Evolutionary conservation across 805 yeast species (phyloP).

Genomic region (Yarrowia yakushimensis): DNA sequence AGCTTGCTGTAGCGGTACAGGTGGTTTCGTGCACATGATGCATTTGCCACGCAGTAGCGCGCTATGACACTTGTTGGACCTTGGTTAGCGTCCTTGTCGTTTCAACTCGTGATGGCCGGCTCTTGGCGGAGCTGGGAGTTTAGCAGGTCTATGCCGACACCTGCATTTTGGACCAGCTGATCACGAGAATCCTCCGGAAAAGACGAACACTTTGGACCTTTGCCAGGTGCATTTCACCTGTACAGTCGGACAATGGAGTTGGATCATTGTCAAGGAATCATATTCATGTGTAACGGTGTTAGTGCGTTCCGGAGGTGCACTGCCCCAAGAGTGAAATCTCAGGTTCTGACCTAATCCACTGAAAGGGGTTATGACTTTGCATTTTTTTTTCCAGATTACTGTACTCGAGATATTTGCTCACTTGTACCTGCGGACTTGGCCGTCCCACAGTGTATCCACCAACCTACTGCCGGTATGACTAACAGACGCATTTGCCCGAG

Average conservation of each 20-base stretch:
- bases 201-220: not conserved
- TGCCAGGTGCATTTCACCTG: not conserved
- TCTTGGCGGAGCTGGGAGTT: constrained; percentile 2
- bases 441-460: not conserved
- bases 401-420: too few species aligned
- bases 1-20: not conserved
- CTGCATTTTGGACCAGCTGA: not conserved
- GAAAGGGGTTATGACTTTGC: too few species aligned
- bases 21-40: not conserved
- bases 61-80: too few species aligned
- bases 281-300: too few species aligned
- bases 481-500: not conserved
- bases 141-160: not conserved
- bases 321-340: too few species aligned
- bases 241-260: too few species aligned
- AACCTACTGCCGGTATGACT: not conserved
- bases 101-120: not conserved
- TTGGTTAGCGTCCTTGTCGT: not conserved
- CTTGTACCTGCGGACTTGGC: too few species aligned
- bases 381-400: too few species aligned
- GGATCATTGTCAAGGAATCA: too few species aligned
- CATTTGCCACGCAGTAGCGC: not conserved
- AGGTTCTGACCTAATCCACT: too few species aligned
- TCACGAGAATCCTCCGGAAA: not conserved
- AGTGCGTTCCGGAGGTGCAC: too few species aligned